A percentile compares a stretch with the other conserved stretches of the same genome.
Conservation (phyloP, 495 filamentous ascomycete genomes). For the Collariella sp. region DNA sequence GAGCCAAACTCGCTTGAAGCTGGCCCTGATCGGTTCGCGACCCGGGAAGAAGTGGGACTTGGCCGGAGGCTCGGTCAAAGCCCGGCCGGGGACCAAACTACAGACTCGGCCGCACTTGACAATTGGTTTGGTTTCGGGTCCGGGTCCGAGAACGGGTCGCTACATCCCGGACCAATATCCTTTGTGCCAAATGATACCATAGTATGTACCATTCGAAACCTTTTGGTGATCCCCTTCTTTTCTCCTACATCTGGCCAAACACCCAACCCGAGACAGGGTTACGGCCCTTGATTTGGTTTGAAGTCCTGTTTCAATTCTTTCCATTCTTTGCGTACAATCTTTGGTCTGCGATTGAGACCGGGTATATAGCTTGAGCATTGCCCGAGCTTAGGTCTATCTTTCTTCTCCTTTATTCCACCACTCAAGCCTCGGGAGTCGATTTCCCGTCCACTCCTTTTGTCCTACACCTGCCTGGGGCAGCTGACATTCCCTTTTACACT, state of each 20-base stretch:
- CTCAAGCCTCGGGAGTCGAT: neutral
- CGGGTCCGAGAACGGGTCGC: constrained; percentile 4
- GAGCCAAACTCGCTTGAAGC: neutral
- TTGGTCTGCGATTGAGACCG: neutral
- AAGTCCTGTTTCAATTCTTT: neutral
- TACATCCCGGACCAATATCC: neutral
- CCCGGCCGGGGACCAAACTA: constrained; percentile 1
- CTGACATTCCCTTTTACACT: neutral
- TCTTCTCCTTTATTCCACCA: constrained; percentile 1
- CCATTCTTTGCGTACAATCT: neutral
- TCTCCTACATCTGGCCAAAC: neutral
- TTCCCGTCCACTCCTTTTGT: neutral
- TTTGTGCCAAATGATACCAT: too few species aligned
- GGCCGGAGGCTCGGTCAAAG: neutral
- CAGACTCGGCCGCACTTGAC: constrained; percentile 6
- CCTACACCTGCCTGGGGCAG: neutral
- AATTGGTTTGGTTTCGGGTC: neutral
- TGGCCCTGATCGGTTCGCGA: neutral
- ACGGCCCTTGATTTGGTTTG: neutral
- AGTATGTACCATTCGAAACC: too few species aligned
- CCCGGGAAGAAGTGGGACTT: constrained; percentile 2
- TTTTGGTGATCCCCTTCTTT: neutral
- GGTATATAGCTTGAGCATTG: neutral
- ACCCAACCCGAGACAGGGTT: constrained; percentile 1
- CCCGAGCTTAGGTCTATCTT: neutral